Evolutionary conservation across 2,329 filamentous ascomycete species (phyloP).

Genomic region (Aspergillus puulaauensis): DNA sequence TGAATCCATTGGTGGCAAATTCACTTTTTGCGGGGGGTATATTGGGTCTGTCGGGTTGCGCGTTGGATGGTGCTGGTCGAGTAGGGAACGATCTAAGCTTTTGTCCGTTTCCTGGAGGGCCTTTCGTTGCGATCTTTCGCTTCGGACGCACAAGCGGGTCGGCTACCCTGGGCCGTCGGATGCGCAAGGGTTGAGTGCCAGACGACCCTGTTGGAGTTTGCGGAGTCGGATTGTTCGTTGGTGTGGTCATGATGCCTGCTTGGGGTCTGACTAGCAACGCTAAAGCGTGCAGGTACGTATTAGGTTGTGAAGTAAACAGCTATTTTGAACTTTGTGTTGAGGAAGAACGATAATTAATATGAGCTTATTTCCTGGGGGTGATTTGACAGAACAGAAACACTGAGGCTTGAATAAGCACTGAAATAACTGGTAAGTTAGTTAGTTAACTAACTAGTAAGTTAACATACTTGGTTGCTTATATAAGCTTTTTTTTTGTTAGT

Average conservation of each 20-base stretch:
- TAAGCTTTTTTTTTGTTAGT: too few relatives aligned
- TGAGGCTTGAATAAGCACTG: too few relatives aligned
- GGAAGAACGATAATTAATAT: not conserved
- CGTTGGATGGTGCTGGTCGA: slow-evolving; percentile 19
- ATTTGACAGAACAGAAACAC: not conserved
- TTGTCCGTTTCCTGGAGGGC: slow-evolving; percentile 23
- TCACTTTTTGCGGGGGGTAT: slow-evolving; percentile 27
- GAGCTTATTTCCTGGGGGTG: not conserved
- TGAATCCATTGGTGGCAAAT: slow-evolving; percentile 43
- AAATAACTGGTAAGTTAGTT: too few relatives aligned
- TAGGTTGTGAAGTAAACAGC: not conserved
- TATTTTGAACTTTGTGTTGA: not conserved
- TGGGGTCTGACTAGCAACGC: not conserved
- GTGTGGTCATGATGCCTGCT: slow-evolving; percentile 27
- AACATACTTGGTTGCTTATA: too few relatives aligned
- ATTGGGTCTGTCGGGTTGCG: slow-evolving; percentile 21
- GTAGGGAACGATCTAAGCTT: slow-evolving; percentile 26
- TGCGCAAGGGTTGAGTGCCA: slow-evolving; percentile 43
- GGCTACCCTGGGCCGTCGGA: slow-evolving; percentile 51
- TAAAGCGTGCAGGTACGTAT: not conserved
- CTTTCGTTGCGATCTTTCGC: slow-evolving; percentile 38
- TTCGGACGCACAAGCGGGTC: slow-evolving; percentile 67
- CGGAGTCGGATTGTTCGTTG: slow-evolving; percentile 46
- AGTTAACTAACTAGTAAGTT: too few relatives aligned
- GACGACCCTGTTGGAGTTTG: slow-evolving; percentile 49